Base-by-base conservation (phyloP, 2,329 filamentous ascomycete genomes). In the Neopestalotiopsis clavispora region DNA sequence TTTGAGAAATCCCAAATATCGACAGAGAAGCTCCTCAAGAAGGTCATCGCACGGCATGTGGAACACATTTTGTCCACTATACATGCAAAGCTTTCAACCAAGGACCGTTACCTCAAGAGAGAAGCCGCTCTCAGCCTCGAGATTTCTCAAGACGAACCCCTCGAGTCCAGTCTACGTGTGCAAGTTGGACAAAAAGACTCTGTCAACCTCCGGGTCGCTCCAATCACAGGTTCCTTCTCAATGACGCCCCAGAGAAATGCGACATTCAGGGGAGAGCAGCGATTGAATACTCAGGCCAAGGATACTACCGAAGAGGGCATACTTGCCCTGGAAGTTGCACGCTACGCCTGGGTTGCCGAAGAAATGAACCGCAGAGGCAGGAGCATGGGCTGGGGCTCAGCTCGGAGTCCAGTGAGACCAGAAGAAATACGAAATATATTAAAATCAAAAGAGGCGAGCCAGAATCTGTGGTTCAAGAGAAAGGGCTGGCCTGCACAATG, bases 191-290 rank as follows among this genome's bases (percentile, higher is more conserved):
- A 85, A n/a, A 83, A 86, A 32, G 85, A 89, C 67, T 82, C 84
- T 49, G 81, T 92, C 42, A 87, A 84, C 5, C 79, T 97, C 34
- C 85, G 88, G 20, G 85, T 98, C 61, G 94, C 97, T 72, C 90
- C 92, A 0, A 89, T 93, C 32, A 94, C 92, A 0, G 96, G 96
- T n/a, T 81, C 86, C 12, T 91, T 94, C 70, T 88, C 90, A 10
- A 80, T 97, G 49, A 88, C 89, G 68, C 92, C 94, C 70, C 87
- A 87, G 65, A 88, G 88, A 2, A 84, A 83, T 68, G 81, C 86
- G 59, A 84, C 86, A 4, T 82, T 84, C 9, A 84, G 88, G 23
- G 84, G 86, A 20, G 93, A 97, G 75, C 82, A 81, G 40, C 87
- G 86, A 42, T 83, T 97, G 67, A 95, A 94, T 77, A 78, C 75